Evolutionary conservation across 2,329 filamentous ascomycete genomes (phyloP).

Genomic region (Rhinocladiella mackenziei): DNA sequence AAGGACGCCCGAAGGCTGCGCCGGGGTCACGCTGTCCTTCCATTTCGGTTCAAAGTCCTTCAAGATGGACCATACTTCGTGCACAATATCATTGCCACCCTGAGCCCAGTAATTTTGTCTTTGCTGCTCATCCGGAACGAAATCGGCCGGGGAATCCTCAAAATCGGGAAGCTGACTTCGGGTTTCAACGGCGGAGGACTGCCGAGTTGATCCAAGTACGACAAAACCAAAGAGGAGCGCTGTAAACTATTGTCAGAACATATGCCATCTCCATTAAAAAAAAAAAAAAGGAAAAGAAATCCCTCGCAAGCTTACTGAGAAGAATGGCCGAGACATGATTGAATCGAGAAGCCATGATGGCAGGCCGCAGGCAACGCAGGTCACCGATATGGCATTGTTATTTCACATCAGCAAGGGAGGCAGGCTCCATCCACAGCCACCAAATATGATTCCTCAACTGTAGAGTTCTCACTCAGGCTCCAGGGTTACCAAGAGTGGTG

Average conservation of each 20-base stretch:
- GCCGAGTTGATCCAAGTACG: constrained; percentile 1
- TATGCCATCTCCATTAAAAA: too few species aligned
- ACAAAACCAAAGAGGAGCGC: constrained; percentile 4
- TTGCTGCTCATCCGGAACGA: constrained; percentile 15
- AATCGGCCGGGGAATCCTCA: constrained; percentile 6
- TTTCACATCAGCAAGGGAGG: background rate
- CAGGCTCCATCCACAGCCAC: background rate
- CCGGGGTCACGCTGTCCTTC: constrained; percentile 26
- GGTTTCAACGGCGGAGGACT: constrained; percentile 7
- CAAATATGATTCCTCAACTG: background rate
- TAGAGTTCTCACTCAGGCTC: background rate
- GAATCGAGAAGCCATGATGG: constrained; percentile 11
- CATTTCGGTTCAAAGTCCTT: constrained; percentile 27
- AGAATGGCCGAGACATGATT: constrained; percentile 5
- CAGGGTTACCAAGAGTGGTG: too few species aligned
- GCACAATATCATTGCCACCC: constrained; percentile 27
- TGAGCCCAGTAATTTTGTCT: constrained; percentile 21
- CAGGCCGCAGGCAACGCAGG: background rate
- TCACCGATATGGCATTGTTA: constrained; percentile 15
- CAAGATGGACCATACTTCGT: constrained; percentile 27
- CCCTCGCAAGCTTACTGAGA: constrained; percentile 8
- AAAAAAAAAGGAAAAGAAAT: background rate
- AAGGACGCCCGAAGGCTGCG: constrained; percentile 55
- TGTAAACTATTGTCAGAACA: background rate
- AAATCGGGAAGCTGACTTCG: constrained; percentile 2